Evolutionary conservation across 2,329 filamentous ascomycete species (phyloP).

Genomic region (Epichloe bromicola): DNA sequence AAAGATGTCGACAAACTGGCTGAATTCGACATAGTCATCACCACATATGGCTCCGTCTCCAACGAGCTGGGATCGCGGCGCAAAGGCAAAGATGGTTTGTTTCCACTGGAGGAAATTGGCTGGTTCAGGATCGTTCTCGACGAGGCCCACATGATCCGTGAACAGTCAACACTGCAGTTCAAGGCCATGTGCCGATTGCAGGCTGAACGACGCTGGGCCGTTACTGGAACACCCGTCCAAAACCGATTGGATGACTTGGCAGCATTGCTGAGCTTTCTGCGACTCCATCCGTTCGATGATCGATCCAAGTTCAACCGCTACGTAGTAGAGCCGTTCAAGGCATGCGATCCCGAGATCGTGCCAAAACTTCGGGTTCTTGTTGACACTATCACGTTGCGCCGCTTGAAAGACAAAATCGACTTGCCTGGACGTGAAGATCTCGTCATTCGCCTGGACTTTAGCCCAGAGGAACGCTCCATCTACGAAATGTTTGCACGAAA

Average conservation of each 20-base stretch:
- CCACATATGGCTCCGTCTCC: conserved; percentile 80
- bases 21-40: conserved; percentile 73
- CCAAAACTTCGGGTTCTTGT: conserved; percentile 79
- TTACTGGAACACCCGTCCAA: conserved; percentile 94
- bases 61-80: conserved; percentile 59
- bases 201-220: conserved; percentile 79
- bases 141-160: conserved; percentile 89
- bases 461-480: conserved; percentile 56
- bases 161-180: conserved; percentile 67
- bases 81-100: conserved; percentile 44
- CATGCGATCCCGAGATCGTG: conserved; percentile 70
- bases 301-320: conserved; percentile 61
- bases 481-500: conserved; percentile 79
- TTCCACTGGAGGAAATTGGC: conserved; percentile 63
- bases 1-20: conserved; percentile 56
- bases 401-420: conserved; percentile 82
- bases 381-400: conserved; percentile 84
- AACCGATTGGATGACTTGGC: conserved; percentile 86
- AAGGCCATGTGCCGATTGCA: conserved; percentile 71
- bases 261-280: conserved; percentile 73
- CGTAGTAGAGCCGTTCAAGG: conserved; percentile 78
- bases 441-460: conserved; percentile 63
- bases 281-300: conserved; percentile 74
- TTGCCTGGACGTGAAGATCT: conserved; percentile 63
- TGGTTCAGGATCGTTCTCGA: conserved; percentile 93